Conservation (phyloP, 2,329 filamentous ascomycete species). For the Bipolaris gigantea region DNA sequence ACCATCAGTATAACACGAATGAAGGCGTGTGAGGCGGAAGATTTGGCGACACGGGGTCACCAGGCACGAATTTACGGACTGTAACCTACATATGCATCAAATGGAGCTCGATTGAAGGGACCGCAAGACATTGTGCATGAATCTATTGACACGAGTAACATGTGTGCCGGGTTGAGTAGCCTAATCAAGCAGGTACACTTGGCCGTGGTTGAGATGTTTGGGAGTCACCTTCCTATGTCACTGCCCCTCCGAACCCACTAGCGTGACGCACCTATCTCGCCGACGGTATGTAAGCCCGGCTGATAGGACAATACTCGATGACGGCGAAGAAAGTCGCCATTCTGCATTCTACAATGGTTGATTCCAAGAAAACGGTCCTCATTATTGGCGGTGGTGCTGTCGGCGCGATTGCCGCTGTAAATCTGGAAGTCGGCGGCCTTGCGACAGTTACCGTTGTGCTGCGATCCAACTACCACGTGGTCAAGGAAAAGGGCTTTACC, state of each 20-base stretch:
- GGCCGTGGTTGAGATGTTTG: neutral
- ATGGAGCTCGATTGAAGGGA: conserved; percentile 45
- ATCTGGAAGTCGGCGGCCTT: conserved; percentile 54
- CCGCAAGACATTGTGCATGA: conserved; percentile 14
- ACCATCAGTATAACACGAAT: conserved; percentile 24
- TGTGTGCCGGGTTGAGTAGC: neutral
- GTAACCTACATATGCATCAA: conserved; percentile 47
- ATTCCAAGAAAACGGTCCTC: conserved; percentile 47
- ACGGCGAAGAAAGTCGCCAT: neutral
- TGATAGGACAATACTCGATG: conserved; percentile 7
- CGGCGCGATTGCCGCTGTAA: conserved; percentile 59
- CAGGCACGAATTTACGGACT: conserved; percentile 42
- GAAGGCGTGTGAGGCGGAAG: conserved; percentile 33
- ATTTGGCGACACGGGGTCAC: conserved; percentile 39
- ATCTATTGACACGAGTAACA: neutral
- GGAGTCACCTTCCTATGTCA: conserved; percentile 12
- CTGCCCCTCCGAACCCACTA: conserved; percentile 33
- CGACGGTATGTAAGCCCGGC: conserved; percentile 1
- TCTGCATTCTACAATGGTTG: conserved; percentile 25
- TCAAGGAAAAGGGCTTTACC: conserved; percentile 53
- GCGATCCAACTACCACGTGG: conserved; percentile 58
- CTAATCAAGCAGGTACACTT: conserved; percentile 4
- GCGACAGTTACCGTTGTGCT: conserved; percentile 59
- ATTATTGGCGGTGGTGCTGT: conserved; percentile 60
- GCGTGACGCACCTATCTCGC: conserved; percentile 17